Conservation (phyloP, 305 asterid species). For the Rubia peregrina region DNA sequence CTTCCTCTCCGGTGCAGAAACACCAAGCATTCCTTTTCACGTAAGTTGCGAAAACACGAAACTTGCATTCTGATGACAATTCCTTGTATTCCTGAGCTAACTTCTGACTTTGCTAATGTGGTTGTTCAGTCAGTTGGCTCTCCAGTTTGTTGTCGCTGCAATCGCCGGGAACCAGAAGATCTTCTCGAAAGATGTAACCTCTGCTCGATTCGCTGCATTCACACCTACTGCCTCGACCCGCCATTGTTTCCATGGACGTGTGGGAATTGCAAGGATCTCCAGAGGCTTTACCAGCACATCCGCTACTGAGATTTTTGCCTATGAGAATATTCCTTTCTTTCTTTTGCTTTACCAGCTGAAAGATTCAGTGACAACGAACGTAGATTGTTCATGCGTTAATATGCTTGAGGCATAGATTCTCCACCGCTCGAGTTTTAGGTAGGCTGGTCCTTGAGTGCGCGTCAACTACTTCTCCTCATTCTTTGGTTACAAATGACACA, state of each 20-base stretch:
- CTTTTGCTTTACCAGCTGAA: not conserved
- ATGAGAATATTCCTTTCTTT: too few species aligned
- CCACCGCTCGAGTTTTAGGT: not conserved
- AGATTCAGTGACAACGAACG: not conserved
- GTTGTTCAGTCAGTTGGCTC: constrained; percentile 33
- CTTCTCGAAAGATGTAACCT: constrained; percentile 53
- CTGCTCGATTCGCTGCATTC: constrained; percentile 57
- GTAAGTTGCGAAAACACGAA: constrained; percentile 30
- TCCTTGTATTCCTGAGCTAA: not conserved
- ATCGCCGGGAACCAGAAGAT: constrained; percentile 66
- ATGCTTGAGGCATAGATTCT: not conserved
- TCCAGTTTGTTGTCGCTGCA: constrained; percentile 55
- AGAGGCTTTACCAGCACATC: constrained; percentile 37
- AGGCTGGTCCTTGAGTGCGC: not conserved
- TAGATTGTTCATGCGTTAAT: not conserved
- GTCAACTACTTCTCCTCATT: not conserved
- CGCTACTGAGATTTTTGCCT: constrained; percentile 15
- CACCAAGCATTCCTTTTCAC: constrained; percentile 25
- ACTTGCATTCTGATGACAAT: not conserved
- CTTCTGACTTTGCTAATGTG: constrained; percentile 10
- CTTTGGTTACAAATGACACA: not conserved
- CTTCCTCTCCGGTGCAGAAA: constrained; percentile 46
- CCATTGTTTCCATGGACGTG: constrained; percentile 85
- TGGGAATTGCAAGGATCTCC: constrained; percentile 61
- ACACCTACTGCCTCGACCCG: constrained; percentile 79